These are phyloP conservation scores for Penicillium canariense DNA, from an alignment of 495 filamentous ascomycete species.

Conservation along the genomic window DNA sequence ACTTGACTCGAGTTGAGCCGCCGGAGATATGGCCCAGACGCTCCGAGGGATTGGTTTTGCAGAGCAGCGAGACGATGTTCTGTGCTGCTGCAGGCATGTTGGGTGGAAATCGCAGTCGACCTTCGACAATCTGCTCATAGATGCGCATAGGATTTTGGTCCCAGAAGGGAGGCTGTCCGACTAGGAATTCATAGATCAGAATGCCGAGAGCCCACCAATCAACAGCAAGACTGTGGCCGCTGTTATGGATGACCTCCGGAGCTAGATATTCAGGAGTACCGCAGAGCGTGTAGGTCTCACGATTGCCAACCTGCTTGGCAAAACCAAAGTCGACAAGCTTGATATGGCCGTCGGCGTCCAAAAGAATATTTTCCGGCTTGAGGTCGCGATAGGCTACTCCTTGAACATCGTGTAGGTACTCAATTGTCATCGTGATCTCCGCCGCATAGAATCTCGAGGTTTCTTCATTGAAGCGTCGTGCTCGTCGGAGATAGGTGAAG, in stretches of 20 bases:
- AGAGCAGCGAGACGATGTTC: slow-evolving; percentile 80
- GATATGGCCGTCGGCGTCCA: slow-evolving; percentile 90
- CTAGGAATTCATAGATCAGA: slow-evolving; percentile 92
- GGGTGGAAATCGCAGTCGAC: slow-evolving; percentile 36
- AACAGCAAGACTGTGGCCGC: slow-evolving; percentile 92
- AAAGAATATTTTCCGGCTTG: slow-evolving; percentile 93
- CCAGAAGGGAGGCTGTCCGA: slow-evolving; percentile 97
- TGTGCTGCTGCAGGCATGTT: slow-evolving; percentile 71
- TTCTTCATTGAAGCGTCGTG: slow-evolving; percentile 79
- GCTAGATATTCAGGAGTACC: slow-evolving; percentile 96
- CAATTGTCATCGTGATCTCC: slow-evolving; percentile 89
- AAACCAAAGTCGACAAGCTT: slow-evolving; percentile 99
- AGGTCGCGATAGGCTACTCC: slow-evolving; percentile 92
- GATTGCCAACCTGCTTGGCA: slow-evolving; percentile 64
- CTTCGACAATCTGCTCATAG: slow-evolving; percentile 66
- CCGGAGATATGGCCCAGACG: slow-evolving; percentile 87
- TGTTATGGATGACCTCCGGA: slow-evolving; percentile 94
- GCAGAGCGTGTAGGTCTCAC: slow-evolving; percentile 92
- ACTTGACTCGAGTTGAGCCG: slow-evolving; percentile 77
- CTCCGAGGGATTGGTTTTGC: slow-evolving; percentile 83
- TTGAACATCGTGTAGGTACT: slow-evolving; percentile 80
- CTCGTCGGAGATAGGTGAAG: slow-evolving; percentile 86
- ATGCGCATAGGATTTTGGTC: slow-evolving; percentile 94
- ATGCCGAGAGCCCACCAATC: slow-evolving; percentile 99
- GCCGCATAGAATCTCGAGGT: slow-evolving; percentile 92